Evolutionary conservation across 495 filamentous ascomycete genomes (phyloP), one percentile per base, ranked within the genome.

Genomic region (Podospora conica): DNA sequence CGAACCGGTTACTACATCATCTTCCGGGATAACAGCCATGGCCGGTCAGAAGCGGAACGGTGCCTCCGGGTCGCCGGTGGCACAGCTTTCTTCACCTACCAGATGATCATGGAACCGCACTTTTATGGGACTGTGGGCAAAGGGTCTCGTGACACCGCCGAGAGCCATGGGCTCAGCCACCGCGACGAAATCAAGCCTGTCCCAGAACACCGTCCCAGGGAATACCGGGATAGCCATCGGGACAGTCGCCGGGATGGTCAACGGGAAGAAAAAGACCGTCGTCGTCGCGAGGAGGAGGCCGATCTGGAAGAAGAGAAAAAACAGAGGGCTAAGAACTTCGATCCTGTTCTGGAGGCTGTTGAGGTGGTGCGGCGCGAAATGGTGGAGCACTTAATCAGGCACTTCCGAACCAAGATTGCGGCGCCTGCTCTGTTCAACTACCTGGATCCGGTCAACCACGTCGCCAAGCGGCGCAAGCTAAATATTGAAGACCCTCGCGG

Each of bases 81-180:
- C 73, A 86, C 86, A 25, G 82, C 86, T 1, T 83, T 99, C 56
- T 98, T 99, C 80, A 97, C 87, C 6, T 98, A 97, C 72, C 86
- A 84, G 61, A 91, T 99, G 92, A 86, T 86, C 54, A 96, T 99
- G 93, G 88, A 93, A 73, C 87, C 87, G 67, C 87, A 92, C 79
- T 85, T 53, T 77, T 85, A 70, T 85, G 90, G 71, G 80, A 88
- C 76, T 78, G 85, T 73, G 85, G 87, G 73, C 83, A 88, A 60
- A 86, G 84, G 67, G 82, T 85, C 56, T 78, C 86, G 75, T 74
- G 81, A 25, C 53, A 72, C 70, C 77, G 25, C 76, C 68, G 68
- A 80, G 70, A 59, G 60, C 27, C 68, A 63, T 8, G 67, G 64
- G 9, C 73, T 66, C 3, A 70, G 72, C 74, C 66, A 77, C 20